Percentiles rank a stretch among this genome's conserved stretches.
phyloP scores from a whole-genome alignment of 2,329 filamentous ascomycete species.

The Onygenales sp. region DNA sequence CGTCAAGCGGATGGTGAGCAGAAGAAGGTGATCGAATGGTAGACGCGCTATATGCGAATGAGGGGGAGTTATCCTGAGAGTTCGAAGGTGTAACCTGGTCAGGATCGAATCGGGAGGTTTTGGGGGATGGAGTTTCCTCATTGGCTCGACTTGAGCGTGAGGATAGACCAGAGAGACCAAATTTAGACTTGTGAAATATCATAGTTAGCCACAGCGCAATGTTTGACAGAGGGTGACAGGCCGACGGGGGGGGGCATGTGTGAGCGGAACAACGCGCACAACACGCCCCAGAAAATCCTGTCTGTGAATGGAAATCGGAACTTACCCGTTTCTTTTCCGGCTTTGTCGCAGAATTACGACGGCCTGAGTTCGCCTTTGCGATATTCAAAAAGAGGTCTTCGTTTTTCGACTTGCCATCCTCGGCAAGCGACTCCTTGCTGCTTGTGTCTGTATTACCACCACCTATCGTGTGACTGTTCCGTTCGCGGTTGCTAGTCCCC shows the following conservation, averaged over 20 bases:
- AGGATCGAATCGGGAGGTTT: conserved; percentile 21
- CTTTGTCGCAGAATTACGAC: conserved; percentile 27
- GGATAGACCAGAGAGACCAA: conserved; percentile 27
- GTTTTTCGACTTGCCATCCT: conserved; percentile 29
- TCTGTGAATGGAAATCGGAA: not conserved
- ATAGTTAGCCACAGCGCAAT: conserved; percentile 11
- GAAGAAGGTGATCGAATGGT: conserved; percentile 22
- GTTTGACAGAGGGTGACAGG: not conserved
- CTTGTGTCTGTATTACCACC: conserved; percentile 7
- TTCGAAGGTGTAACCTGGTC: conserved; percentile 26
- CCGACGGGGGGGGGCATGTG: not conserved
- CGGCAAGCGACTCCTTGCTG: conserved; percentile 23
- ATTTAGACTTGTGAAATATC: conserved; percentile 21
- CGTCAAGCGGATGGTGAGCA: conserved; percentile 32
- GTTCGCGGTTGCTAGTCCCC: conserved; percentile 11
- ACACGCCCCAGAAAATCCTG: not conserved
- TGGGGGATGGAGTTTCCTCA: conserved; percentile 29
- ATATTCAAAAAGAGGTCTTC: conserved; percentile 41
- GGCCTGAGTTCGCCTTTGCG: conserved; percentile 30
- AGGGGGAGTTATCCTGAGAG: conserved; percentile 24
- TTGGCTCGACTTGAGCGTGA: conserved; percentile 22
- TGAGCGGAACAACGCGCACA: not conserved
- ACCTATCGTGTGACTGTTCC: not conserved
- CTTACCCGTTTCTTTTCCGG: conserved; percentile 23
- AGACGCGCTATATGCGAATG: conserved; percentile 18